Conservation (phyloP, 2,329 filamentous ascomycete genomes). For the Colletotrichum paranaense region DNA sequence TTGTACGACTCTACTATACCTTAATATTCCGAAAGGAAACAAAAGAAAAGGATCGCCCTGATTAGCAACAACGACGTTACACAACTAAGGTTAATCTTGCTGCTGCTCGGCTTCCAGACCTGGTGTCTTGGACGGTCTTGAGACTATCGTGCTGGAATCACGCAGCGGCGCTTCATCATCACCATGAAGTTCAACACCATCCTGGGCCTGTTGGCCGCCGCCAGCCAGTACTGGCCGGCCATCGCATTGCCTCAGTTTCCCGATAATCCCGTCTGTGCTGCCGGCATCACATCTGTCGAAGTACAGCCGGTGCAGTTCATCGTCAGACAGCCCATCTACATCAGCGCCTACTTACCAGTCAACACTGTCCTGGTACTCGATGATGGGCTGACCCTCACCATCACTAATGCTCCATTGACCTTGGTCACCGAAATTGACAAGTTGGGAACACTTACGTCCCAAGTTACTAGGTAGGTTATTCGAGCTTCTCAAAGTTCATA, state of each 20-base stretch:
- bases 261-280: constrained; percentile 28
- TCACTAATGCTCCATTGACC: constrained; percentile 31
- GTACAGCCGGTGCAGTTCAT: constrained; percentile 33
- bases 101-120: constrained; percentile 28
- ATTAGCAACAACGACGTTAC: background rate
- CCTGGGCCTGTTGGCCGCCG: constrained; percentile 16
- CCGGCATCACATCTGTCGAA: constrained; percentile 33
- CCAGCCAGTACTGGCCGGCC: constrained; percentile 26
- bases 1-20: background rate
- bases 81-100: background rate
- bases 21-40: background rate
- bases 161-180: constrained; percentile 9
- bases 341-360: constrained; percentile 30
- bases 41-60: background rate
- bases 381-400: constrained; percentile 28
- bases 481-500: too few relatives aligned
- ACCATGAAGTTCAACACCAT: constrained; percentile 18
- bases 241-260: constrained; percentile 30
- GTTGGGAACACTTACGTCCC: constrained; percentile 25
- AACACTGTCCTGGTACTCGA: constrained; percentile 31
- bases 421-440: constrained; percentile 31
- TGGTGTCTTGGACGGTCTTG: constrained; percentile 29
- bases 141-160: constrained; percentile 27
- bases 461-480: constrained; percentile 17
- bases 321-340: constrained; percentile 32